These are phyloP conservation scores for Leccinum broughii DNA, from an alignment of 768 basidiomycete genomes.

Conservation along the genomic window DNA sequence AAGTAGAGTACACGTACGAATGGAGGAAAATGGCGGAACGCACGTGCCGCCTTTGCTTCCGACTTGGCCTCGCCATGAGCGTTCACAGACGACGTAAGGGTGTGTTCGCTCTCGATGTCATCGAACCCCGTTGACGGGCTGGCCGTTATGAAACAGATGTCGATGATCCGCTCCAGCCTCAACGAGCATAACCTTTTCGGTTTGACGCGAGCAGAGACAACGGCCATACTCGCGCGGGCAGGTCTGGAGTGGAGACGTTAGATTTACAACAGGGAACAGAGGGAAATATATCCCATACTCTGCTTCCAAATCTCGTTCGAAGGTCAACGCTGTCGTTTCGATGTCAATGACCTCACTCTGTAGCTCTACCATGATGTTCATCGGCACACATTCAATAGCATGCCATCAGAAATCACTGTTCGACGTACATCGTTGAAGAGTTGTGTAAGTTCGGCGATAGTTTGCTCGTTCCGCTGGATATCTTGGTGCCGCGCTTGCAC, in stretches of 20 bases:
- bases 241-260: too few relatives aligned
- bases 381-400: slow-evolving; percentile 44
- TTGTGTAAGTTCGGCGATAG: slow-evolving; percentile 91
- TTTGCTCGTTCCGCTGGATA: slow-evolving; percentile 92
- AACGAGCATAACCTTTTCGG: slow-evolving; percentile 61
- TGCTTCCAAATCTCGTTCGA: slow-evolving; percentile 81
- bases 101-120: slow-evolving; percentile 70
- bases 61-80: slow-evolving; percentile 17
- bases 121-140: slow-evolving; percentile 31
- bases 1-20: slow-evolving; percentile 54
- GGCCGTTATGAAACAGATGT: slow-evolving; percentile 75
- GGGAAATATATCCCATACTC: slow-evolving; percentile 54
- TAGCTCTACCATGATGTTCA: slow-evolving; percentile 93
- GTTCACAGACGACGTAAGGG: slow-evolving; percentile 45
- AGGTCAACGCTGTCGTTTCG: slow-evolving; percentile 69
- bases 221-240: too few relatives aligned
- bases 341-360: slow-evolving; percentile 86
- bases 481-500: slow-evolving; percentile 96
- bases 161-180: slow-evolving; percentile 75
- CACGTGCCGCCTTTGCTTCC: slow-evolving; percentile 43
- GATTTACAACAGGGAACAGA: too few relatives aligned
- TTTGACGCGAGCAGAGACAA: too few relatives aligned
- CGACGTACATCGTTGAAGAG: slow-evolving; percentile 87
- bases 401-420: not conserved
- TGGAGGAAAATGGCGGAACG: slow-evolving; percentile 85